phyloP scores from a whole-genome alignment of 768 basidiomycete genomes.

The Serendipita sp. region DNA sequence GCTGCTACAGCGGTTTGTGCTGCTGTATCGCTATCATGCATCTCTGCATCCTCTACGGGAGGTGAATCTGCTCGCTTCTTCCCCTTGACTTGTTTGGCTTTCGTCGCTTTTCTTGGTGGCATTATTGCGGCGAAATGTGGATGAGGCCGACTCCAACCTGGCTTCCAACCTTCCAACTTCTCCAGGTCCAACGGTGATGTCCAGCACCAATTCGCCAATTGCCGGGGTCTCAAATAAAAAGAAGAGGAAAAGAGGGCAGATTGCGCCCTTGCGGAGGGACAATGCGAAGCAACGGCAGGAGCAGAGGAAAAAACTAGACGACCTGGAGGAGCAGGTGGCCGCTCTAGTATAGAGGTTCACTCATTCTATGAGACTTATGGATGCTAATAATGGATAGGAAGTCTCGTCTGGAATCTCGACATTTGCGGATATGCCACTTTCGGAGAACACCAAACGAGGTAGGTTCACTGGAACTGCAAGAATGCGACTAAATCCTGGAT shows the following conservation, averaged over 20 bases:
- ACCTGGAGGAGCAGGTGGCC: constrained; percentile 9
- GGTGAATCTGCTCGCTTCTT: too few relatives aligned
- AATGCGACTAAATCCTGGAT: background rate
- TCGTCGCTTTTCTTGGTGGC: too few relatives aligned
- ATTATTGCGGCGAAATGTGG: too few relatives aligned
- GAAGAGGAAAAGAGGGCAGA: background rate
- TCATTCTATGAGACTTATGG: background rate
- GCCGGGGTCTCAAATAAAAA: background rate
- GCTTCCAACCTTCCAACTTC: too few relatives aligned
- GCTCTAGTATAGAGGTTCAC: background rate
- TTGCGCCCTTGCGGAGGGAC: background rate
- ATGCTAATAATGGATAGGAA: background rate
- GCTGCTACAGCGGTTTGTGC: too few relatives aligned
- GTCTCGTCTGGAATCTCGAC: background rate
- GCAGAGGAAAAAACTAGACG: background rate
- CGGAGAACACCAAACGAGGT: constrained; percentile 8
- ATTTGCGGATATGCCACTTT: constrained; percentile 10
- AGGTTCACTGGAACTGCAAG: background rate
- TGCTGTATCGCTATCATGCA: too few relatives aligned
- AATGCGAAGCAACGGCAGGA: background rate
- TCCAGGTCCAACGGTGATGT: too few relatives aligned
- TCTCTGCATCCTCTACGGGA: too few relatives aligned
- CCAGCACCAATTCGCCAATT: too few relatives aligned
- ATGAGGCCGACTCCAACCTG: too few relatives aligned
- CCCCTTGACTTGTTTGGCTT: too few relatives aligned